Evolutionary conservation across 2,329 filamentous ascomycete genomes (phyloP).

Genomic region (Aspergillus sergii): DNA sequence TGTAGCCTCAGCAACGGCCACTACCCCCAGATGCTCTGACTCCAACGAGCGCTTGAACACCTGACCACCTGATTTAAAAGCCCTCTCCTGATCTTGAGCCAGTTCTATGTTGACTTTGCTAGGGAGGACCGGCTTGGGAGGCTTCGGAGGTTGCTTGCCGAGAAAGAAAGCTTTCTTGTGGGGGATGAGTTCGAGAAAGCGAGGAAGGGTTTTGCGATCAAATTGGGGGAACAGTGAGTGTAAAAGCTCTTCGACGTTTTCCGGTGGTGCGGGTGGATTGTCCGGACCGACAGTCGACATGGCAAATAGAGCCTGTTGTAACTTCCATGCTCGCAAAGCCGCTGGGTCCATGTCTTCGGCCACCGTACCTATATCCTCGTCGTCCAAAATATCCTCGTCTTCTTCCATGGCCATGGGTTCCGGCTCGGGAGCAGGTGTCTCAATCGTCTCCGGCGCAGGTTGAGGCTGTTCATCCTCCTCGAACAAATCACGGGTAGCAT

Average conservation of each 20-base stretch:
- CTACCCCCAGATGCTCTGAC: conserved; percentile 60
- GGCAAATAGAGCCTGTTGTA: conserved; percentile 51
- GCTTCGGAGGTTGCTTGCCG: conserved; percentile 76
- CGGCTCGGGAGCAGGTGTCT: conserved; percentile 6
- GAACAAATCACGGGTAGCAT: conserved; percentile 34
- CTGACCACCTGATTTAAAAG: conserved; percentile 74
- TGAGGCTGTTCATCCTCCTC: conserved; percentile 26
- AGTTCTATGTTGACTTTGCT: conserved; percentile 89
- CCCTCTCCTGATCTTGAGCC: conserved; percentile 80
- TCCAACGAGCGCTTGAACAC: conserved; percentile 54
- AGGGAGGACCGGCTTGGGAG: conserved; percentile 78
- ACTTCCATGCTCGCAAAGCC: conserved; percentile 46
- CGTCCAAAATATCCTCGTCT: conserved; percentile 29
- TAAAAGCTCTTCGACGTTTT: conserved; percentile 74
- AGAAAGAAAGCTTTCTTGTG: conserved; percentile 77
- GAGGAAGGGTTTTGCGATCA: conserved; percentile 71
- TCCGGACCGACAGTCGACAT: conserved; percentile 54
- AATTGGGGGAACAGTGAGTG: conserved; percentile 82
- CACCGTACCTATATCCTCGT: conserved; percentile 29
- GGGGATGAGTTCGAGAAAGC: conserved; percentile 81
- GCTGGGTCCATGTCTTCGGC: conserved; percentile 46
- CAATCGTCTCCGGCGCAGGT: conserved; percentile 2
- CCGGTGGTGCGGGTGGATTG: conserved; percentile 68
- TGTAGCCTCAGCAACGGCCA: conserved; percentile 47
- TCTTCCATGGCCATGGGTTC: conserved; percentile 29